A percentile compares a stretch with the other conserved stretches of the same genome.
Evolutionary conservation across 371 early-diverging fungal genomes (phyloP).

Genomic region (Haplosporangium sp.): DNA sequence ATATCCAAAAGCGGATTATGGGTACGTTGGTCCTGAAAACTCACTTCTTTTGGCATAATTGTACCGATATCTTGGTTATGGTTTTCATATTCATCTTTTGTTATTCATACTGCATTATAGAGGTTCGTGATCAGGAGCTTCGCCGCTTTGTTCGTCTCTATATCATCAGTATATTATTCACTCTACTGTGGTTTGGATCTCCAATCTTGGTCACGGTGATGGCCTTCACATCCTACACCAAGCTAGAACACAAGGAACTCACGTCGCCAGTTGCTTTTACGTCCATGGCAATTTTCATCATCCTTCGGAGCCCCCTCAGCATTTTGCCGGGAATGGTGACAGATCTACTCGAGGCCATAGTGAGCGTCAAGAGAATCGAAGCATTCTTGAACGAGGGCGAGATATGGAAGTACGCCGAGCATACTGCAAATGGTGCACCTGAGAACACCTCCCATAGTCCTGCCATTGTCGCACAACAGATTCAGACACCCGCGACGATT

Average conservation of each 20-base stretch:
- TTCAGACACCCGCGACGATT: conserved; percentile 22
- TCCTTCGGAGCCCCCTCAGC: conserved; percentile 65
- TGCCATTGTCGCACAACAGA: neutral
- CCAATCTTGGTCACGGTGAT: conserved; percentile 66
- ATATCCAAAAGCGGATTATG: conserved; percentile 64
- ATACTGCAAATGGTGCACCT: neutral
- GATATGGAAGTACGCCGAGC: conserved; percentile 30
- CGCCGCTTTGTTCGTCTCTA: conserved; percentile 46
- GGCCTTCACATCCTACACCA: conserved; percentile 67
- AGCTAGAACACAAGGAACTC: conserved; percentile 62
- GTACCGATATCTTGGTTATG: neutral
- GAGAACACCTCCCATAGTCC: conserved; percentile 12
- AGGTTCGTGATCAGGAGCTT: conserved; percentile 49
- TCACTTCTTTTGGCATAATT: too few species aligned
- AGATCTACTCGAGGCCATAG: conserved; percentile 59
- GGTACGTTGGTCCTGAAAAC: too few species aligned
- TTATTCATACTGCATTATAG: conserved; percentile 8
- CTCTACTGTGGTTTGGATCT: conserved; percentile 57
- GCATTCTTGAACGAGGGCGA: conserved; percentile 64
- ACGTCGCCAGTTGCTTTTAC: conserved; percentile 72
- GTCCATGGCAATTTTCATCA: conserved; percentile 64
- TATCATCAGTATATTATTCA: conserved; percentile 44
- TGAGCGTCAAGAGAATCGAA: conserved; percentile 63
- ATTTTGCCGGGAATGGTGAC: conserved; percentile 63
- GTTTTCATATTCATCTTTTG: neutral